Base-by-base conservation (phyloP, 1,284 basidiomycete species). In the Marasmius oreades region DNA sequence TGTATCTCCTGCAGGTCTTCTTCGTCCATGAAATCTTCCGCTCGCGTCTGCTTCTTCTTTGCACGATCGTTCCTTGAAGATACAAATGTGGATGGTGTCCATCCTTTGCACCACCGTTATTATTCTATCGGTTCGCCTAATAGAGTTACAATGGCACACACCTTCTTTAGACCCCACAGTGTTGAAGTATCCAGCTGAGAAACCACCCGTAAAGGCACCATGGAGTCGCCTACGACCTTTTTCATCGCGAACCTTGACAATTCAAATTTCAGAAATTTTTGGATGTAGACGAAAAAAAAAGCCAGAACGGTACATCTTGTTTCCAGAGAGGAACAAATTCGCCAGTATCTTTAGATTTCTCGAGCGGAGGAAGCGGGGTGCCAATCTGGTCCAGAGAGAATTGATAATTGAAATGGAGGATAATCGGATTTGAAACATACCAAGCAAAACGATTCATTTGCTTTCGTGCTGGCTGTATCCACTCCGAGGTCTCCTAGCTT, bases 1-100 rank as follows among this genome's bases (percentile, higher is more conserved):
- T 80, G 82, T 59, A 90, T 70, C 60, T 92, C 92, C 37, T 87
- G 84, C n/a, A 96, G 74, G 70, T 98, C 96, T 73, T 99, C 97
- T 45, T 98, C 96, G 72, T 99, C 96, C 96, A 99, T 99, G 70
- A 94, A 98, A 69, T 98, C 96, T 68, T 98, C 93, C 0, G 90
- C 86, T 11, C 82, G 80, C 16, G 77, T 73, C 0, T 69, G 69
- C 64, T 81, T 81, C 61, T 81, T 70, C 65, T 86, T 87, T 24
- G 87, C 85, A 34, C 93, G 81, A 44, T 91, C 88, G 16, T 72
- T 72, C 20, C 93, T 82, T 10, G 92, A 95, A 0, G 93, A 95
- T 20, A 92, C 86, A 70, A 98, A 99, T 2, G 92, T 90, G 10
- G 88, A 81, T 0, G 96, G 96, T 3, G 92, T 74, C 95, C 96